These are phyloP conservation scores for Nepenthes mirabilis DNA, from an alignment of 148 eudicot species.

Conservation along the genomic window DNA sequence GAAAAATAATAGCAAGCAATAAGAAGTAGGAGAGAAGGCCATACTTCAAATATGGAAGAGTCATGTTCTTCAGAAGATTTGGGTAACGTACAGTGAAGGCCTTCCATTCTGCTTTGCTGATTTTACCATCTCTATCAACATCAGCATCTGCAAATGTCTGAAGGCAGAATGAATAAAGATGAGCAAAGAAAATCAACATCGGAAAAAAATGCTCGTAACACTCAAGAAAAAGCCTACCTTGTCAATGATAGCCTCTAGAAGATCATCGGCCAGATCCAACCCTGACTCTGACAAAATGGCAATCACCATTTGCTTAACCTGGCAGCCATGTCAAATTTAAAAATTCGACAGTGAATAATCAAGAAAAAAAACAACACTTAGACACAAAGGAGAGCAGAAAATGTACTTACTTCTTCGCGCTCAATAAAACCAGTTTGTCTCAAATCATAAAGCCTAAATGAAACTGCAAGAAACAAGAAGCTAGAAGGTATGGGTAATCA, in stretches of 20 bases:
- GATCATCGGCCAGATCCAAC: constrained; percentile 58
- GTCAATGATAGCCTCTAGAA: constrained; percentile 67
- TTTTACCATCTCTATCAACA: constrained; percentile 68
- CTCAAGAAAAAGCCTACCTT: constrained; percentile 24
- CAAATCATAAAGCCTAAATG: constrained; percentile 85
- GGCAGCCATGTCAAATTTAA: constrained; percentile 10
- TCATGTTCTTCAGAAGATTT: constrained; percentile 73
- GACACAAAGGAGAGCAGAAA: neutral
- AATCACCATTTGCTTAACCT: constrained; percentile 94
- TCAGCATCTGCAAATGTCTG: constrained; percentile 95
- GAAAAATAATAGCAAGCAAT: neutral
- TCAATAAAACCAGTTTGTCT: constrained; percentile 92
- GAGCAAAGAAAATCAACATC: neutral
- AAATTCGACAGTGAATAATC: neutral
- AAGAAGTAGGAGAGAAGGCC: constrained; percentile 9
- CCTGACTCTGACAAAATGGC: constrained; percentile 77
- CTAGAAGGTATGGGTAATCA: neutral
- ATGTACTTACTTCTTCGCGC: constrained; percentile 89
- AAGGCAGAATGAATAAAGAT: neutral
- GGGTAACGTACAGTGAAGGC: constrained; percentile 55
- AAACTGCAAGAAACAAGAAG: constrained; percentile 41
- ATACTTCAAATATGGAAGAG: constrained; percentile 81
- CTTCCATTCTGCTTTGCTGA: constrained; percentile 73
- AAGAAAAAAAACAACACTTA: neutral
- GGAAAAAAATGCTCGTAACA: neutral